Conservation (phyloP, 257 asterid species). For the Nicotiana tomentosiformis region DNA sequence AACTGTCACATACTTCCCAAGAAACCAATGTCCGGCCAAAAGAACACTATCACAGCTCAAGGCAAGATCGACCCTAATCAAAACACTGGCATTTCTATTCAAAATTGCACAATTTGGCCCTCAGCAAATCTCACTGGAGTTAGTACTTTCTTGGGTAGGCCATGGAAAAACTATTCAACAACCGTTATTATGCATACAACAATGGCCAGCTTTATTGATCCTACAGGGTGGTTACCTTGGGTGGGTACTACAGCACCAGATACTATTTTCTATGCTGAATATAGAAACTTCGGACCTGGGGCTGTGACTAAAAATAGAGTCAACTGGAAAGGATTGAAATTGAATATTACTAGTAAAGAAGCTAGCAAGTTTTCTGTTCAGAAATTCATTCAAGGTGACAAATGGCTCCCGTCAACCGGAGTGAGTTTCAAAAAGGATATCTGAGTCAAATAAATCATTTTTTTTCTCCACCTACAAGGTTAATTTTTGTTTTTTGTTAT, state of each 20-base stretch:
- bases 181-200: slow-evolving; percentile 5
- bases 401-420: slow-evolving; percentile 24
- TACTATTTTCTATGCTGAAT: slow-evolving; percentile 33
- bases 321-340: slow-evolving; percentile 22
- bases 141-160: slow-evolving; percentile 28
- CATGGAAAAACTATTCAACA: slow-evolving; percentile 34
- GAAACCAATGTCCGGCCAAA: slow-evolving; percentile 18
- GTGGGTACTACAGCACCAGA: slow-evolving; percentile 16
- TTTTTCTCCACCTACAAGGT: neutral
- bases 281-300: slow-evolving; percentile 20
- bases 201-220: slow-evolving; percentile 24
- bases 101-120: slow-evolving; percentile 21
- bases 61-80: slow-evolving; percentile 23
- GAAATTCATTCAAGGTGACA: slow-evolving; percentile 20
- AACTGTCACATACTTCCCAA: slow-evolving; percentile 16
- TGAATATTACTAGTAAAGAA: slow-evolving; percentile 5
- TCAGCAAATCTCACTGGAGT: slow-evolving; percentile 11
- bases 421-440: slow-evolving; percentile 14
- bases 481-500: neutral
- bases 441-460: neutral
- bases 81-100: slow-evolving; percentile 25
- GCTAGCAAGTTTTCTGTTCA: slow-evolving; percentile 20
- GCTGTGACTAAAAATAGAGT: slow-evolving; percentile 22
- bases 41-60: slow-evolving; percentile 22
- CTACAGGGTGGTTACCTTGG: slow-evolving; percentile 33